Base-by-base conservation (phyloP, 1,284 basidiomycete genomes). In the Irpex sp. region DNA sequence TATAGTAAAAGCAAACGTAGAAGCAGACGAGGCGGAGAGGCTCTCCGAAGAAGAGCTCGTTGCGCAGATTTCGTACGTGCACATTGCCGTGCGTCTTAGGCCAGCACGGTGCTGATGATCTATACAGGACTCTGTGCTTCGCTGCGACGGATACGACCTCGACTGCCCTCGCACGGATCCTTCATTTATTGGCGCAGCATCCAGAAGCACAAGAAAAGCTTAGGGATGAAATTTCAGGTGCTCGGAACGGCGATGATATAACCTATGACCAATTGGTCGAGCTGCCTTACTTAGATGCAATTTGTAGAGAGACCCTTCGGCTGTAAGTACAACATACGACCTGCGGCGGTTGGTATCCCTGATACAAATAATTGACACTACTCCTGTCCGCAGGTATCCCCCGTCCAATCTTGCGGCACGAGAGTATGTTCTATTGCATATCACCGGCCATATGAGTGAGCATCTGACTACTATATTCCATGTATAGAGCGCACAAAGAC, bases 231-330 rank as follows among this genome's bases (percentile, higher is more conserved):
- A 64, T 75, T 7, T 15, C 60, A 9, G 60, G 65, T 5, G 71
- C 70, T 3, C 13, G 62, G 21, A 64, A 69, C 40, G 62, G 65
- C 8, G 61, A 54, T 6, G 72, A 75, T 34, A 59, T 74, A 21
- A 57, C 67, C 0, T 72, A 75, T 59, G 75, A 77, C 61, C 61
- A 62, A 0, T 67, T 77, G 8, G 71, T 72, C 21, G 59, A 62
- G 1, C 64, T 77, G 6, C 74, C 75, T 0, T 75, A 70, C 58
- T 66, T 77, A 5, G 75, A 77, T 51, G 75, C 73, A 1, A 67
- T 77, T 5, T 74, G 74, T 60, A 68, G 73, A 15, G 76, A 77
- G 61, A 75, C 74, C 0, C 66, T 77, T 15, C 69, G 76, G 7
- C 60, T 73, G 71, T 71, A 44, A 26, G 65, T 66, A 13, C n/a